Evolutionary conservation across 169 alveolate species (phyloP).

Genomic region (Eimeria tenella): DNA sequence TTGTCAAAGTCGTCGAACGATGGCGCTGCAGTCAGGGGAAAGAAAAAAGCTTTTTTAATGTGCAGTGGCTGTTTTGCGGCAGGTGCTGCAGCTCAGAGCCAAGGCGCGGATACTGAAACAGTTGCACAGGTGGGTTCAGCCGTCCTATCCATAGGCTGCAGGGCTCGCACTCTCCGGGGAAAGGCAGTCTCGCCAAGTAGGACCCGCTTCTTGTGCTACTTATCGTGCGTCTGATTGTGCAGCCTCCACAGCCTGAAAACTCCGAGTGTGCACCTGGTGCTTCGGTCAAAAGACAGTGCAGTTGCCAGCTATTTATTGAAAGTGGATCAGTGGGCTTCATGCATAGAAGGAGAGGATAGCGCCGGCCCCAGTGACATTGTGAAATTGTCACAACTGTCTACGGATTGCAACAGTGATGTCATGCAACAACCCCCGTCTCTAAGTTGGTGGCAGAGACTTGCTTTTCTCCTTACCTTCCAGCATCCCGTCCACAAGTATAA

Average conservation of each 20-base stretch:
- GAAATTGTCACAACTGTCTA: not conserved
- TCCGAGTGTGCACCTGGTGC: slow-evolving; percentile 31
- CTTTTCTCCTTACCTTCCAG: not conserved
- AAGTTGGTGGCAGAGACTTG: slow-evolving; percentile 35
- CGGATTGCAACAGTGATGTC: not conserved
- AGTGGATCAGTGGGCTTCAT: not conserved
- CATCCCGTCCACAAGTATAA: not conserved
- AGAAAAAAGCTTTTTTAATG: no score
- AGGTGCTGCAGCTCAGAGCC: slow-evolving; percentile 71
- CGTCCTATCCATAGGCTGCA: not conserved
- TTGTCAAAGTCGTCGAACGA: not conserved
- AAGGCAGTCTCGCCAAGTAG: not conserved
- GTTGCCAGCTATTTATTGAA: not conserved
- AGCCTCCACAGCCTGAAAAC: slow-evolving; percentile 66
- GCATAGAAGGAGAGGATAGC: not conserved
- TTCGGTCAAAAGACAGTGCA: slow-evolving; percentile 32
- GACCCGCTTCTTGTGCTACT: not conserved
- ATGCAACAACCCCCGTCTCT: not conserved
- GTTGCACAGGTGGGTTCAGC: slow-evolving; percentile 38
- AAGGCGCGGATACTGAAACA: slow-evolving; percentile 66
- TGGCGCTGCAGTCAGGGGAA: not conserved
- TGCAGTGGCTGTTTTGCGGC: slow-evolving; percentile 19
- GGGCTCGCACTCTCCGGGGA: not conserved
- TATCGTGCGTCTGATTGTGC: not conserved
- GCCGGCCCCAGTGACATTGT: not conserved